These are phyloP conservation scores for Ziziphus jujuba DNA, from an alignment of 306 rosid species.

Conservation along the genomic window DNA sequence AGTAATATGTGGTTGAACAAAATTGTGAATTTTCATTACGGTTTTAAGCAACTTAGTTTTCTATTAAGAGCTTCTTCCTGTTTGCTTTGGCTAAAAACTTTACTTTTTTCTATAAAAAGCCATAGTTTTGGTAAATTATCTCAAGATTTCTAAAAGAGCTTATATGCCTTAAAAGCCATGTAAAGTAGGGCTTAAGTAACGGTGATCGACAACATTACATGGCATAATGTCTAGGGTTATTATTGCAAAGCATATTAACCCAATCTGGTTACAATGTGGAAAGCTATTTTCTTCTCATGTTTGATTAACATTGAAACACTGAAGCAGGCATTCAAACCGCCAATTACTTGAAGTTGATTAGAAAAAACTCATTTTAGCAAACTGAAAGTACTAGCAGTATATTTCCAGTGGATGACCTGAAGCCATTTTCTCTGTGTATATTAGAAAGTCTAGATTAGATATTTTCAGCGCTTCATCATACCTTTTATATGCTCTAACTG, in stretches of 20 bases:
- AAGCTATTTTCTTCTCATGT: no score
- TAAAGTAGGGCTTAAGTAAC: no score
- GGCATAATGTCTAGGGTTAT: background rate
- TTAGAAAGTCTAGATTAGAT: background rate
- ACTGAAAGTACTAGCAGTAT: background rate
- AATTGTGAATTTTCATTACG: no score
- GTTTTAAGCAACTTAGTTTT: no score
- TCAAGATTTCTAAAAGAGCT: background rate
- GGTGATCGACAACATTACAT: background rate
- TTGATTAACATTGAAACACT: no score
- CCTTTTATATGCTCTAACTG: conserved; percentile 17
- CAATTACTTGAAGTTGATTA: background rate
- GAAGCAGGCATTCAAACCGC: no score
- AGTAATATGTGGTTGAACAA: no score
- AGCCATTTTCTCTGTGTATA: background rate
- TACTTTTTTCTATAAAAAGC: background rate
- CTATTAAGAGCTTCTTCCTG: no score
- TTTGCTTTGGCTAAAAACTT: no score
- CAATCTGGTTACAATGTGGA: no score
- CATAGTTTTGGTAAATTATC: background rate
- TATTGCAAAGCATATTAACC: background rate
- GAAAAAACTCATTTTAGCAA: background rate
- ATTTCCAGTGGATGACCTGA: background rate
- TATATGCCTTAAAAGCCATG: no score
- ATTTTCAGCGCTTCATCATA: conserved; percentile 9